Evolutionary conservation across 2,329 filamentous ascomycete genomes (phyloP).

Genomic region (Hypocrella siamensis): DNA sequence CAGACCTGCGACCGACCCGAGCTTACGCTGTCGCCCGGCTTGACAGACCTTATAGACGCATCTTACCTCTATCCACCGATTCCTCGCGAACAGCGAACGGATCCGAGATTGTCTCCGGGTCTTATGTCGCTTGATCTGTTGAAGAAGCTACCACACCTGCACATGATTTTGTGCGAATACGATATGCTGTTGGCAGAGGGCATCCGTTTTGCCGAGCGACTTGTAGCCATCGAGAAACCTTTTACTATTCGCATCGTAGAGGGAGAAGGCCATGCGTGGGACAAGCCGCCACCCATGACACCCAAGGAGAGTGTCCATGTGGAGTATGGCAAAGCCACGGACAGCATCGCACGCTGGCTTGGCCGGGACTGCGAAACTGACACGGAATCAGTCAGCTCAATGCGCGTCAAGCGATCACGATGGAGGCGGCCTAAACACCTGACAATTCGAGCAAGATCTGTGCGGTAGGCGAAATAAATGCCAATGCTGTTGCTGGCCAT

Average conservation of each 20-base stretch:
- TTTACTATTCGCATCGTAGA: slow-evolving; percentile 26
- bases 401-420: slow-evolving; percentile 15
- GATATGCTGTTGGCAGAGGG: slow-evolving; percentile 50
- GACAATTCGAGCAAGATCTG: slow-evolving; percentile 16
- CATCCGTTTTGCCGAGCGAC: slow-evolving; percentile 41
- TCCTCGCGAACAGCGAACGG: slow-evolving; percentile 25
- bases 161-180: slow-evolving; percentile 47
- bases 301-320: slow-evolving; percentile 26
- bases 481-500: no score
- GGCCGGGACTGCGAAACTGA: slow-evolving; percentile 21
- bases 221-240: slow-evolving; percentile 21
- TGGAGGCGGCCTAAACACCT: slow-evolving; percentile 16
- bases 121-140: slow-evolving; percentile 38
- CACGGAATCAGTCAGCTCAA: slow-evolving; percentile 17
- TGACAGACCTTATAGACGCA: slow-evolving; percentile 49
- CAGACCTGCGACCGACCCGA: slow-evolving; percentile 37
- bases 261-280: slow-evolving; percentile 31
- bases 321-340: slow-evolving; percentile 29
- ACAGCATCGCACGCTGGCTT: slow-evolving; percentile 24
- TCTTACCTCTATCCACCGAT: slow-evolving; percentile 41
- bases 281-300: slow-evolving; percentile 27
- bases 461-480: no score
- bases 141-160: slow-evolving; percentile 33
- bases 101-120: slow-evolving; percentile 42
- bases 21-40: slow-evolving; percentile 36